Evolutionary conservation across 306 rosid species (phyloP).

Genomic region (Ziziphus jujuba): DNA sequence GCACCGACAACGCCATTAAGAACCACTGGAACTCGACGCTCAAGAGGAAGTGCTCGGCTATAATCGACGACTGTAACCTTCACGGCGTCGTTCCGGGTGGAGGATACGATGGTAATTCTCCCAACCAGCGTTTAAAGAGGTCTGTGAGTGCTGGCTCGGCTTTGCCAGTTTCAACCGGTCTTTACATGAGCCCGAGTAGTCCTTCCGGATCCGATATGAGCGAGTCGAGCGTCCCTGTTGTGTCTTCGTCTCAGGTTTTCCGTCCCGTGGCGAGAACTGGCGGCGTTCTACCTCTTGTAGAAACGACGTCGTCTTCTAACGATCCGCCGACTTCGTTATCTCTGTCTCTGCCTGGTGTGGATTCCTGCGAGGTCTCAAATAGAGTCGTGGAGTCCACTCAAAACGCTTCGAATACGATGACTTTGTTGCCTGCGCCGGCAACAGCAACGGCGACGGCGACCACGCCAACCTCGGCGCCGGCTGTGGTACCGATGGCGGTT

Average conservation of each 20-base stretch:
- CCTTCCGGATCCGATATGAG: conserved; percentile 93
- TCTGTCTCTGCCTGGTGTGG: conserved; percentile 75
- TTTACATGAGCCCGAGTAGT: conserved; percentile 65
- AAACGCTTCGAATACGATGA: background rate
- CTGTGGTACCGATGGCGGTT: conserved; percentile 7
- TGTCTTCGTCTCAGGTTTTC: conserved; percentile 48
- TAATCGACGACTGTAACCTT: conserved; percentile 23
- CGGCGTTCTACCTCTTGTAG: conserved; percentile 56
- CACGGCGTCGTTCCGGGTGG: background rate
- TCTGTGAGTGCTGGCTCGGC: conserved; percentile 82
- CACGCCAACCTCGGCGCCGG: conserved; percentile 3
- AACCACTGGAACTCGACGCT: conserved; percentile 98
- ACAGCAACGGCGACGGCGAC: conserved; percentile 2
- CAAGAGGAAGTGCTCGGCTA: conserved; percentile 70
- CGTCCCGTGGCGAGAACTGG: conserved; percentile 75
- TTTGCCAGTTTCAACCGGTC: conserved; percentile 56
- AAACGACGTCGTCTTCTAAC: conserved; percentile 53
- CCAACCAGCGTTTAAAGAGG: conserved; percentile 57
- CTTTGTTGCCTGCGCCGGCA: background rate
- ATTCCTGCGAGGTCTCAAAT: conserved; percentile 45
- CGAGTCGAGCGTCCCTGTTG: conserved; percentile 67
- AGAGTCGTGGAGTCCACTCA: conserved; percentile 24
- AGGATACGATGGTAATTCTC: conserved; percentile 13
- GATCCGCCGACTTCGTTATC: conserved; percentile 88
- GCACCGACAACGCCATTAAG: conserved; percentile 97